These are phyloP conservation scores for Exserohilum rostratum DNA, from an alignment of 2,329 filamentous ascomycete genomes.

Conservation along the genomic window DNA sequence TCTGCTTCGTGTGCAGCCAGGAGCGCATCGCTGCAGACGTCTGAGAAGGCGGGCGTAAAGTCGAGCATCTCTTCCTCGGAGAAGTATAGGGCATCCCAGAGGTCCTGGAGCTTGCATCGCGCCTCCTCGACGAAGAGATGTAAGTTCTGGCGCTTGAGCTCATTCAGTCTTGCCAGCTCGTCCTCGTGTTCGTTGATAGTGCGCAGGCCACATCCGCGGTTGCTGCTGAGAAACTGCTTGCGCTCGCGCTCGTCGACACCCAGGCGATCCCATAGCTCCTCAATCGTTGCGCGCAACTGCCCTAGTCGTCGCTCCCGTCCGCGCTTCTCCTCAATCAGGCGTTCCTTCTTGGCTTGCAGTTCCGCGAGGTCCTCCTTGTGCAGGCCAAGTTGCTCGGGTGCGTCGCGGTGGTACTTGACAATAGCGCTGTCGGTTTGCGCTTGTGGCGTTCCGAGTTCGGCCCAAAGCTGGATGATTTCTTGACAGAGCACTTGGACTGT, in stretches of 20 bases:
- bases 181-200: slow-evolving; percentile 97
- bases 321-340: slow-evolving; percentile 86
- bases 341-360: slow-evolving; percentile 77
- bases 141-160: slow-evolving; percentile 92
- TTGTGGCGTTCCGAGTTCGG: slow-evolving; percentile 91
- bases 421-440: slow-evolving; percentile 88
- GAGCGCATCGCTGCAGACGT: slow-evolving; percentile 94
- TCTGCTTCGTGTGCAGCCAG: slow-evolving; percentile 94
- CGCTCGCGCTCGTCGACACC: slow-evolving; percentile 81
- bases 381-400: slow-evolving; percentile 91
- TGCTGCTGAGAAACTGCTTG: slow-evolving; percentile 82
- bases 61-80: slow-evolving; percentile 99
- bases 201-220: slow-evolving; percentile 87
- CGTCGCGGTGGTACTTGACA: slow-evolving; percentile 85
- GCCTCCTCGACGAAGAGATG: slow-evolving; percentile 96
- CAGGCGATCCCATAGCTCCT: slow-evolving; percentile 86
- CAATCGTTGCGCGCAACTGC: slow-evolving; percentile 78
- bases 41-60: slow-evolving; percentile 94
- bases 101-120: slow-evolving; percentile 84
- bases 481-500: slow-evolving; percentile 77
- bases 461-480: slow-evolving; percentile 93
- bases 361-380: slow-evolving; percentile 83
- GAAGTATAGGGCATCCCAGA: slow-evolving; percentile 94
- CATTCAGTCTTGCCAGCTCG: slow-evolving; percentile 82
- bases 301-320: slow-evolving; percentile 77